phyloP scores from a whole-genome alignment of 352 stramenopile species.

The Globisporangium emineosum region DNA sequence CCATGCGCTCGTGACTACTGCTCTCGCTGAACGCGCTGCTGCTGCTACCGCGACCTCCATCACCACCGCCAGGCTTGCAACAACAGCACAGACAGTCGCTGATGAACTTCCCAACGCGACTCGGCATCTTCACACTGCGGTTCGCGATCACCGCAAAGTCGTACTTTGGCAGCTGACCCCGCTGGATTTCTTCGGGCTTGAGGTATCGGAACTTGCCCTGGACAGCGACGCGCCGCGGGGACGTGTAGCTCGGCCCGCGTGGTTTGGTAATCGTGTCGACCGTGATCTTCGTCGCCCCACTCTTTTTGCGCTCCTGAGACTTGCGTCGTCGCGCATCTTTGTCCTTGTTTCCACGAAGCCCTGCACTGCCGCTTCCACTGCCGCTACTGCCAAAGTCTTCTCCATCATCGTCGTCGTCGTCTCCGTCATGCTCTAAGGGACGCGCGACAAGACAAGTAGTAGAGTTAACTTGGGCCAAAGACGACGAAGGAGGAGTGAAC shows the following conservation, averaged over 20 bases:
- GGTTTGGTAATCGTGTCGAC: constrained; percentile 2
- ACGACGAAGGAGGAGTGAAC: constrained; percentile 16
- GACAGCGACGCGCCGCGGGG: constrained; percentile 17
- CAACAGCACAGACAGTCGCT: constrained; percentile 41
- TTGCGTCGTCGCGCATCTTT: constrained; percentile 13
- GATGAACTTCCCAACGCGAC: constrained; percentile 25
- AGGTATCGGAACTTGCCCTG: constrained; percentile 72
- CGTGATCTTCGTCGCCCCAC: constrained; percentile 11
- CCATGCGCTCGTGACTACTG: constrained; percentile 37
- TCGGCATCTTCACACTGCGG: constrained; percentile 50
- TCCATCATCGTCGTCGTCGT: constrained; percentile 23
- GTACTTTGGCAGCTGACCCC: constrained; percentile 51
- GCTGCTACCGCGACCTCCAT: constrained; percentile 9
- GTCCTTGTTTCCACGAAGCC: not conserved
- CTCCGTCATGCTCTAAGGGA: constrained; percentile 30
- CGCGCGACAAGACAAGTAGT: constrained; percentile 55
- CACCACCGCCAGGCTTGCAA: constrained; percentile 15
- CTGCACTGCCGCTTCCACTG: constrained; percentile 8
- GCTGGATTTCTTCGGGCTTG: constrained; percentile 78
- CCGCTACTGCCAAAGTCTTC: constrained; percentile 21
- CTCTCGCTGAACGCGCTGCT: constrained; percentile 30
- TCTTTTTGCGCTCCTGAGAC: constrained; percentile 21
- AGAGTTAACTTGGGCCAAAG: constrained; percentile 41
- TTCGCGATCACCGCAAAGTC: constrained; percentile 83
- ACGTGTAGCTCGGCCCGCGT: constrained; percentile 24